Evolutionary conservation across 2,329 filamentous ascomycete genomes (phyloP).

Genomic region (Ceratocystis smalleyi): DNA sequence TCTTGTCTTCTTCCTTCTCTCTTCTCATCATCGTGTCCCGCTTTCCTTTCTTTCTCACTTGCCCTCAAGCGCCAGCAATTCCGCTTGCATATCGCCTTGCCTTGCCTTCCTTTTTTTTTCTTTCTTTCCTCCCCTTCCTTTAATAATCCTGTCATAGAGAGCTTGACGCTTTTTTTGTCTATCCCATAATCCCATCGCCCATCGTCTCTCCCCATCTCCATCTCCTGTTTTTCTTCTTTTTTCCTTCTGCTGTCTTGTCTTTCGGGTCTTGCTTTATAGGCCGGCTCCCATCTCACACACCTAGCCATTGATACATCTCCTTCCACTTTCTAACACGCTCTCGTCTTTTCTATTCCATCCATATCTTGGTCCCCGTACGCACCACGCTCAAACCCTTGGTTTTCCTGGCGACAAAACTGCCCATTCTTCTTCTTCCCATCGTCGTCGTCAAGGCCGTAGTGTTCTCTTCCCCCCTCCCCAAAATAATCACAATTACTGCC

Average conservation of each 20-base stretch:
- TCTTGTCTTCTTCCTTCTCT: constrained; percentile 1
- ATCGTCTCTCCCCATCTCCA: constrained; percentile 15
- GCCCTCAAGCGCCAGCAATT: not conserved
- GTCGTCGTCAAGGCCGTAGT: not conserved
- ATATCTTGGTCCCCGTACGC: not conserved
- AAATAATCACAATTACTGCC: not conserved
- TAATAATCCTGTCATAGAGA: too few relatives aligned
- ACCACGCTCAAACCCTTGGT: not conserved
- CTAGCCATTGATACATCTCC: not conserved
- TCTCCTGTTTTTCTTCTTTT: not conserved
- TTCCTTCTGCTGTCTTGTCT: constrained; percentile 1
- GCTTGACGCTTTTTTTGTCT: not conserved
- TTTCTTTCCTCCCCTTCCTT: constrained; percentile 22
- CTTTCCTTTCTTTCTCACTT: not conserved
- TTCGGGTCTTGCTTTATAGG: too few relatives aligned
- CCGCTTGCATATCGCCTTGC: not conserved
- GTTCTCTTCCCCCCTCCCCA: not conserved
- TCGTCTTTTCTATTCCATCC: constrained; percentile 3
- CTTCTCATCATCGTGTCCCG: constrained; percentile 1
- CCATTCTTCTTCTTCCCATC: not conserved
- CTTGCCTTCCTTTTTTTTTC: not conserved
- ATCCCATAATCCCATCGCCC: constrained; percentile 18
- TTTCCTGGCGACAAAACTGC: not conserved
- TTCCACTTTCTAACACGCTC: constrained; percentile 15
- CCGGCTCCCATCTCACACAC: not conserved